A percentile compares a stretch with the other conserved stretches of the same genome.
phyloP scores from a whole-genome alignment of 805 yeast species.

The Zygosaccharomyces bailii region DNA sequence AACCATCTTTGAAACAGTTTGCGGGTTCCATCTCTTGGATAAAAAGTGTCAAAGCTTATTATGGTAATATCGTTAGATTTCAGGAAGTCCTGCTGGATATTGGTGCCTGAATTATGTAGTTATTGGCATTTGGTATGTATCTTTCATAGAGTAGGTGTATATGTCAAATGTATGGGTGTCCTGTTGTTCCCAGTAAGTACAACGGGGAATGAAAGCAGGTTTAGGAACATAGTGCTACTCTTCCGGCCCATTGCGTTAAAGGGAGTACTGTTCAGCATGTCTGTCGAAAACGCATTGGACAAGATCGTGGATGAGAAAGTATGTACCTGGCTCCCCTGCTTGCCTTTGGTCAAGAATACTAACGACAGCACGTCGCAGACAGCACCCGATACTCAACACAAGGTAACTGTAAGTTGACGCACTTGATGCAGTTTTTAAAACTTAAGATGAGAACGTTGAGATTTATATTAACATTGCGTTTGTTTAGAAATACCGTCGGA shows the following conservation, averaged over 20 bases:
- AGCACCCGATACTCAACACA: conserved; percentile 14
- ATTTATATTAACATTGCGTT: conserved; percentile 2
- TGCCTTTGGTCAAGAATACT: conserved; percentile 7
- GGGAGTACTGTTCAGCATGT: conserved; percentile 14
- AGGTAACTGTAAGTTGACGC: conserved; percentile 21
- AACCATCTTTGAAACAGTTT: conserved; percentile 31
- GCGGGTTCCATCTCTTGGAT: conserved; percentile 35
- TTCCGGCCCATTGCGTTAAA: too few relatives aligned
- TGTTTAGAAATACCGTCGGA: conserved; percentile 32
- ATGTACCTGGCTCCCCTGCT: conserved; percentile 8
- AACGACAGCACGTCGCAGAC: conserved; percentile 9
- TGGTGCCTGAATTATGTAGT: background rate
- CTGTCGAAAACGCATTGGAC: conserved; percentile 19
- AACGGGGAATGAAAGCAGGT: background rate
- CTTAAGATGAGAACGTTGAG: background rate
- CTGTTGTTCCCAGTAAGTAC: background rate
- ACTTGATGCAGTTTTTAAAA: background rate
- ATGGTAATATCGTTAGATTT: conserved; percentile 25
- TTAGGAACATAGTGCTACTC: background rate
- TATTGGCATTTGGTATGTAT: background rate
- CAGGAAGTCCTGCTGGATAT: conserved; percentile 22
- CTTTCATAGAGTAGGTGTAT: background rate
- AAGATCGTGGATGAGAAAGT: conserved; percentile 22
- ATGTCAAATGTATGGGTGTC: conserved; percentile 1
- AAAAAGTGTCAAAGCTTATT: conserved; percentile 20